Evolutionary conservation across 257 asterid genomes (phyloP).

Genomic region (Cinchona pubescens): DNA sequence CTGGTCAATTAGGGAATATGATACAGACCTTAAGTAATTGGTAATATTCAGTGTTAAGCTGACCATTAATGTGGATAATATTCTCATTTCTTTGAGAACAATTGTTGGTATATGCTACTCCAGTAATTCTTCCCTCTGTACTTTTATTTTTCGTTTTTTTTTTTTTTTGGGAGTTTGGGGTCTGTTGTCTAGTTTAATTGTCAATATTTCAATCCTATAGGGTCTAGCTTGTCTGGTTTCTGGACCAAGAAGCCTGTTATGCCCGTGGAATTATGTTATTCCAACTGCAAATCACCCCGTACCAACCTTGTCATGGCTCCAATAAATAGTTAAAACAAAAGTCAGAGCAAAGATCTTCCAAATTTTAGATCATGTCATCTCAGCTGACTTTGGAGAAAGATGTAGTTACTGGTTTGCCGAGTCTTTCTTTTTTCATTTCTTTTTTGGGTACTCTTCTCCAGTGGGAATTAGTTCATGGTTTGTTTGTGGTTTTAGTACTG

Average conservation of each 20-base stretch:
- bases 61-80: background rate
- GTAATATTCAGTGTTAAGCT: conserved; percentile 27
- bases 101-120: background rate
- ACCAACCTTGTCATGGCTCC: background rate
- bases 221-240: background rate
- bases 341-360: background rate
- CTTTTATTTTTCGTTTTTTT: background rate
- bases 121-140: background rate
- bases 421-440: too few relatives aligned
- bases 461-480: background rate
- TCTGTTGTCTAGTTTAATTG: background rate
- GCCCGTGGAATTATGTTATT: background rate
- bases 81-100: conserved; percentile 1
- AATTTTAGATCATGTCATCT: background rate
- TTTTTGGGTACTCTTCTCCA: background rate
- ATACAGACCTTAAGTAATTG: conserved; percentile 64
- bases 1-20: conserved; percentile 83
- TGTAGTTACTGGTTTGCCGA: too few relatives aligned
- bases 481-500: background rate
- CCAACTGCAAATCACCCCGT: background rate
- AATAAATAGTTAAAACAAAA: background rate
- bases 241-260: background rate
- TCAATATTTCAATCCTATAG: background rate
- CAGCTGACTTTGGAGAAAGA: background rate
- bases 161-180: too few relatives aligned